Base-by-base conservation (phyloP, 2,329 filamentous ascomycete genomes). In the Trichoderma breve region DNA sequence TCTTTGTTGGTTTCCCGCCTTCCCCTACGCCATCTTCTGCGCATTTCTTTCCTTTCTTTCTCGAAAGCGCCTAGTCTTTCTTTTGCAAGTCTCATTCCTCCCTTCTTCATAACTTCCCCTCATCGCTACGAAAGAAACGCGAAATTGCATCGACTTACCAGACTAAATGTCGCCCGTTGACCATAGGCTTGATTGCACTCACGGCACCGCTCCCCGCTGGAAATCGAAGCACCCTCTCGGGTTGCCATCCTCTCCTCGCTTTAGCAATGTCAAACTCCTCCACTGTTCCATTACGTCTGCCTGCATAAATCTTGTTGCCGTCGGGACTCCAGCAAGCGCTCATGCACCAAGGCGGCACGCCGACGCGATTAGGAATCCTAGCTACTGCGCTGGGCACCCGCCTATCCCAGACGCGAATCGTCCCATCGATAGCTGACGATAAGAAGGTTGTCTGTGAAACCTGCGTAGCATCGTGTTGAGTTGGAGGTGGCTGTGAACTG, bases 321-420 rank as follows among this genome's bases (percentile, higher is more conserved):
- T 98, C 93, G 0, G 94, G 94, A 70, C 92, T 95, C 96, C 96
- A 99, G 83, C 94, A 97, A 1, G 94, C 94, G 75, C 93, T 95
- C 90, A 97, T 98, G 81, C 95, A 98, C 95, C 95, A 99, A 0
- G 95, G 96, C 1, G 96, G 95, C 0, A 94, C 93, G 21, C 90
- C 90, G 12, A 90, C 88, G 12, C 90, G 86, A 21, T 92, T 93
- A 1, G 87, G 86, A 71, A 98, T 95, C 32, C 91, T 90, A 3
- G 96, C 94, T 2, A 97, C 86, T 0, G 95, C 92, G 43, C 91
- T 88, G 1, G 88, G 88, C 74, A 92, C 89, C 24, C 96, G 90
- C 3, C 91, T 86, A 78, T 99, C 97, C 95, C 96, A 99, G 75
- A 99, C 90, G n/a, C 94, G 91, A 58, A 99, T 86, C 0, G 91